Evolutionary conservation across 768 basidiomycete species (phyloP).

Genomic region (Mycena belliarum): DNA sequence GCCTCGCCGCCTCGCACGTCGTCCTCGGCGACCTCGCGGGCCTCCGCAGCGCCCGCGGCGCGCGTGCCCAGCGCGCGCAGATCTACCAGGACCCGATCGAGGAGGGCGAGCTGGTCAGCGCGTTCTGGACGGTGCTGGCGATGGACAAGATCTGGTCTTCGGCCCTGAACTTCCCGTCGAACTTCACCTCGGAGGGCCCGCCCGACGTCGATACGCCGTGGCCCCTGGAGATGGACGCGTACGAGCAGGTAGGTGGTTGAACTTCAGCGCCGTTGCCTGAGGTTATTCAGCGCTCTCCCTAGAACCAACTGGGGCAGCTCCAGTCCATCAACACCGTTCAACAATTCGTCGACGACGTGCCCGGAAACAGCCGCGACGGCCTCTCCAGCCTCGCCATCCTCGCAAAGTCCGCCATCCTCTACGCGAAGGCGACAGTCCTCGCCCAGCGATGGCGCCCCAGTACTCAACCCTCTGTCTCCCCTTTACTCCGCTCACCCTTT

Average conservation of each 20-base stretch:
- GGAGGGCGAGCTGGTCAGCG: slow-evolving; percentile 36
- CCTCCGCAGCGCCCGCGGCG: slow-evolving; percentile 1
- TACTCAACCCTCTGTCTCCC: slow-evolving; percentile 10
- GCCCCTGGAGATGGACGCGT: slow-evolving; percentile 32
- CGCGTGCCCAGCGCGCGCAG: too few relatives aligned
- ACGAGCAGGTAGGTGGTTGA: slow-evolving; percentile 15
- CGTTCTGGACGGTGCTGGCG: slow-evolving; percentile 38
- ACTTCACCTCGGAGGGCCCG: slow-evolving; percentile 24
- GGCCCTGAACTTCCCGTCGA: slow-evolving; percentile 28
- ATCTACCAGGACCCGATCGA: slow-evolving; percentile 37
- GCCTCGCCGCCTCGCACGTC: slow-evolving; percentile 36
- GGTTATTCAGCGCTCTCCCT: background rate
- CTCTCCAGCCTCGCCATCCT: background rate
- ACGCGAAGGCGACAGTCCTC: slow-evolving; percentile 26
- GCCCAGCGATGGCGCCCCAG: slow-evolving; percentile 22
- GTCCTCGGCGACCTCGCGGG: slow-evolving; percentile 8
- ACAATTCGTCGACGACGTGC: background rate
- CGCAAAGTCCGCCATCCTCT: slow-evolving; percentile 21
- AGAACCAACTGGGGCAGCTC: background rate
- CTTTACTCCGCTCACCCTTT: background rate
- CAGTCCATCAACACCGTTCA: slow-evolving; percentile 1
- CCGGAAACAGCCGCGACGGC: background rate
- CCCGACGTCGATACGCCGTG: slow-evolving; percentile 37
- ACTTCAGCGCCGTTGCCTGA: background rate
- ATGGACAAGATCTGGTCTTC: slow-evolving; percentile 36